Evolutionary conservation across 2,329 filamentous ascomycete genomes (phyloP), one percentile per base, ranked within the genome.

Genomic region (Aureobasidium sp.): DNA sequence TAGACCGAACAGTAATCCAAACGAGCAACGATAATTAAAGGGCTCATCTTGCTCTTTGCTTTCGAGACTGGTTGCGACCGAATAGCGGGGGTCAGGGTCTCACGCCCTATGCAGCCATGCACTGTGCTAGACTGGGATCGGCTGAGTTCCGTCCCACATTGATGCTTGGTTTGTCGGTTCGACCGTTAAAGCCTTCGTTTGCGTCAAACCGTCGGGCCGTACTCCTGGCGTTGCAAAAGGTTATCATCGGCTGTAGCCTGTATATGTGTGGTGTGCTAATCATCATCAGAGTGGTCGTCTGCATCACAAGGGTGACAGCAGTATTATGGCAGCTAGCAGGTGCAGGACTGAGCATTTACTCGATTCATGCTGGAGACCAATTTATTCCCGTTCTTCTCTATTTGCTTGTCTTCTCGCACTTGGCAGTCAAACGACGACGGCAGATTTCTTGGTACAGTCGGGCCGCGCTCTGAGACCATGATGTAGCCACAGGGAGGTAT

Each of bases 11-110:
- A 48, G 37, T 37, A 58, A 58, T 58, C n/a, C 48, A 58, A 58
- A 58, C 55, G 55, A 58, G 42, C 13, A 48, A 39, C 55, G 55
- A 58, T 58, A 48, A 58, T 58, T 37, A 58, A 58, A 47, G 55
- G 8, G 34, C 55, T 58, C 55, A 48, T 47, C 29, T 39, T 58
- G 55, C 55, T 58, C 41, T 26, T 32, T 23, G 15, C 29, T 58
- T 7, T 44, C 20, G 5, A 44, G 41, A 12, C 7, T 47, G 42
- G 55, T 58, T 58, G 39, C 42, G 37, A 50, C 57, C 57, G 36
- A 51, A 60, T 60, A 51, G 57, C 57, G 57, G 57, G 57, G 57
- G 57, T 51, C 57, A 60, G 57, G 57, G 57, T 51, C 57, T 51
- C 13, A 27, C 55, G 55, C 57, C 57, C 46, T 60, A 51, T 51